phyloP scores from a whole-genome alignment of 2,329 filamentous ascomycete species.

The Penicillium capsulatum region DNA sequence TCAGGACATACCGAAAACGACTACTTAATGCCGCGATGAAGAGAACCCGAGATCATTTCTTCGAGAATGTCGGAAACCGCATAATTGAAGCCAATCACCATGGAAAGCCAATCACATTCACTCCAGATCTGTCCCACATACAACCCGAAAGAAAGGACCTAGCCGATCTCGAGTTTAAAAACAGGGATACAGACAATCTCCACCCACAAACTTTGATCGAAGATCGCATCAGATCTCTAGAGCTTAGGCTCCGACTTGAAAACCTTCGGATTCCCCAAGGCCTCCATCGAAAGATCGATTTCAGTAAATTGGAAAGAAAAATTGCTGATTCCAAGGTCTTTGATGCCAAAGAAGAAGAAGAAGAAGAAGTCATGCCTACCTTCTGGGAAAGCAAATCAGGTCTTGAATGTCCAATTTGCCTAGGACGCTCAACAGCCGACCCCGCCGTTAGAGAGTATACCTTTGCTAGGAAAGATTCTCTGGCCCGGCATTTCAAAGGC shows the following conservation, averaged over 20 bases:
- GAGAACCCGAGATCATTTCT: not conserved
- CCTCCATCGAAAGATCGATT: not conserved
- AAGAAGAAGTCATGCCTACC: not conserved
- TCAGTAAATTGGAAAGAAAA: not conserved
- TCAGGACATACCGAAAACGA: not conserved
- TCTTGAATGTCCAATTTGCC: slow-evolving; percentile 1
- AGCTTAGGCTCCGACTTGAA: not conserved
- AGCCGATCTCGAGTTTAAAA: not conserved
- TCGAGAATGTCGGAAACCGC: slow-evolving; percentile 4
- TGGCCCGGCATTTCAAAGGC: slow-evolving; percentile 1
- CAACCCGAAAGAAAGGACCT: not conserved
- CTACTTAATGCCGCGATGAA: not conserved
- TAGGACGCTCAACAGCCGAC: not conserved
- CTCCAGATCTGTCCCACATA: not conserved
- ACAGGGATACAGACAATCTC: not conserved
- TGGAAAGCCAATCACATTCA: slow-evolving; percentile 3
- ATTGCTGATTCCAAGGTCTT: too few relatives aligned
- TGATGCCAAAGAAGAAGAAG: not conserved
- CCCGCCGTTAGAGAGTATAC: not conserved
- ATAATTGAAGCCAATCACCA: slow-evolving; percentile 7
- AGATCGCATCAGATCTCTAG: not conserved
- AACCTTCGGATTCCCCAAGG: not conserved
- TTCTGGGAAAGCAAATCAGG: not conserved
- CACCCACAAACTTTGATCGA: not conserved
- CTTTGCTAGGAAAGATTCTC: not conserved